Percentiles rank a stretch among this genome's conserved stretches.
Evolutionary conservation across 306 rosid species (phyloP).

Genomic region (Cicer arietinum): DNA sequence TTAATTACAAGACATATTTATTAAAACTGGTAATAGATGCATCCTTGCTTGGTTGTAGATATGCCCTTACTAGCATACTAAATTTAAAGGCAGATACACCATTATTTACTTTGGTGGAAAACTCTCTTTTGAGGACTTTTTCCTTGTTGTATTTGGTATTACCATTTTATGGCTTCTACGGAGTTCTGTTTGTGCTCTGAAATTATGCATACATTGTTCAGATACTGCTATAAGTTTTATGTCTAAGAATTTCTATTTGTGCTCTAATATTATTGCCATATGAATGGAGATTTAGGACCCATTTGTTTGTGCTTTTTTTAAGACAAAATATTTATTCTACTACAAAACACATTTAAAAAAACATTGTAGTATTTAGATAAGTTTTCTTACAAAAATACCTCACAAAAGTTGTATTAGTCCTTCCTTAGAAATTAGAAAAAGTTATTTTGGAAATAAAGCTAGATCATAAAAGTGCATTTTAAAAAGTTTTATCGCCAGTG

Average conservation of each 20-base stretch:
- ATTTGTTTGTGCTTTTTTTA: conserved; percentile 8
- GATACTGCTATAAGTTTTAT: conserved; percentile 10
- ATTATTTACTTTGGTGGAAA: not conserved
- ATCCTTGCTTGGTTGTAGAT: no score
- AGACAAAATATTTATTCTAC: not conserved
- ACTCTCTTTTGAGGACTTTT: not conserved
- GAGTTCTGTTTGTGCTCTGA: conserved; percentile 17
- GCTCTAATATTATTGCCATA: no score
- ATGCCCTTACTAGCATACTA: not conserved
- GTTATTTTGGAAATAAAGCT: not conserved
- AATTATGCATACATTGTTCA: conserved; percentile 26
- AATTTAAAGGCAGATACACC: not conserved
- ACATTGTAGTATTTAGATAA: not conserved
- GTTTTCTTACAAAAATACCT: not conserved
- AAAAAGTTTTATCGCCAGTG: not conserved
- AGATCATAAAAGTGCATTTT: not conserved
- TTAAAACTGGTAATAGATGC: not conserved
- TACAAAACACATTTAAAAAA: not conserved
- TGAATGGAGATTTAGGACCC: not conserved
- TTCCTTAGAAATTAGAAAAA: conserved; percentile 6
- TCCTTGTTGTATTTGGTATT: not conserved
- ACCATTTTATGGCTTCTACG: conserved; percentile 12
- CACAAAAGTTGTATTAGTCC: not conserved
- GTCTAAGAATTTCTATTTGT: not conserved
- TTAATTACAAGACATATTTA: not conserved